Base-by-base conservation (phyloP, 2,329 filamentous ascomycete species). In the Fusarium sp. region DNA sequence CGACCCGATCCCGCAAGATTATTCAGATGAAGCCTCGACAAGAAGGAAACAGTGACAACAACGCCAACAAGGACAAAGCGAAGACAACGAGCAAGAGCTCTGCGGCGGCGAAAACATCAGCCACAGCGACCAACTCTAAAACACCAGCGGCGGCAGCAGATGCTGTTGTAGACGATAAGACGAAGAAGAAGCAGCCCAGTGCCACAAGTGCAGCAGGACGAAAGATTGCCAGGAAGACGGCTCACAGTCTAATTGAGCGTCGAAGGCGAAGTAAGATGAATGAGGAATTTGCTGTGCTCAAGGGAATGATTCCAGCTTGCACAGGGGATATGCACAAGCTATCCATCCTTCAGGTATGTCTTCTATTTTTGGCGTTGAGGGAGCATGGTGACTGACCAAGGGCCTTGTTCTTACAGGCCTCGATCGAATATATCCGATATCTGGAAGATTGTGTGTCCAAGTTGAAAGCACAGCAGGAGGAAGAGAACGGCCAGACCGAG, bases 281-380 rank as follows among this genome's bases (percentile, higher is more conserved):
- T 73, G 95, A 98, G 78, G 96, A 98, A 81, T 98, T 98, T 82
- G 92, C 90, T 3, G 92, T 97, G 17, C 82, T 98, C 70, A 98
- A 98, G 81, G 88, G 91, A 74, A 94, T 99, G 92, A 97, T 98
- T 59, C 96, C 96, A 1, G 95, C 96, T 3, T 98, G 96, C 79
- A 89, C 88, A n/a, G 94, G 94, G 8, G 95, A 98, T 76, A 98
- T 98, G 96, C 96, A 98, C 80, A 99, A 99, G 81, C 83, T 98
- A 59, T 94, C 94, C 17, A 98, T 98, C 72, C 82, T 98, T 51
- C 94, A 98, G 88, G 94, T 97, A 79, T 69, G 86, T 79, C 26
- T 7, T 11, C 39, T 36, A 21, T 31, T 15, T 7, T 31, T 33
- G 24, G 10, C 22, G 14, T n/a, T n/a, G 31, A 39, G n/a, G 24